Conservation (phyloP, 495 filamentous ascomycete species). For the Neurospora tetrasperma region DNA sequence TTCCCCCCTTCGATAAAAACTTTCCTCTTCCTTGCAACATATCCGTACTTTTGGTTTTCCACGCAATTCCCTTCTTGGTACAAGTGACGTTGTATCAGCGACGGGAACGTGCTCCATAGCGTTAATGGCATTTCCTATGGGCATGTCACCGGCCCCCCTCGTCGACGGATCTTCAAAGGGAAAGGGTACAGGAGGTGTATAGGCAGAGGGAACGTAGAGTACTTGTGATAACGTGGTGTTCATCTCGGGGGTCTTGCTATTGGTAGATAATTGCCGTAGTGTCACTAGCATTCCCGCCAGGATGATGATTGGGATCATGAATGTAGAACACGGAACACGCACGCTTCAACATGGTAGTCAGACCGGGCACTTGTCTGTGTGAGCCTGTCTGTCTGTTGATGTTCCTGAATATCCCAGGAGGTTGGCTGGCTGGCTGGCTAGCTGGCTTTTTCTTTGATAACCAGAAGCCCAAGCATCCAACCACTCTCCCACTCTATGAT, state of each 20-base stretch:
- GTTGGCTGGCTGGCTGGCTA: neutral
- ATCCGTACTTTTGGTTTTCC: neutral
- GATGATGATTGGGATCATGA: neutral
- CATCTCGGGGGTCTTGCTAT: neutral
- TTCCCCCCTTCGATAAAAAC: too few species aligned
- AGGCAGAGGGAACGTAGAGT: neutral
- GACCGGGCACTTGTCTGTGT: neutral
- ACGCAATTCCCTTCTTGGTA: neutral
- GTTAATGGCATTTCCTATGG: too few species aligned
- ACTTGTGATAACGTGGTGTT: neutral
- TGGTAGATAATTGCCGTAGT: neutral
- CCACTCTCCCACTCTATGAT: neutral
- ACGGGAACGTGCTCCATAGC: neutral
- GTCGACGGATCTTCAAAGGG: neutral
- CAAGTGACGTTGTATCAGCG: neutral
- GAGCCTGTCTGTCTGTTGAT: neutral
- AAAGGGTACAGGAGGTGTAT: neutral
- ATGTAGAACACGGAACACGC: neutral
- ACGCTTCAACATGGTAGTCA: neutral
- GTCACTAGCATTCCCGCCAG: neutral
- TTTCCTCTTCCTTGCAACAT: too few species aligned
- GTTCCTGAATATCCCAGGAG: neutral
- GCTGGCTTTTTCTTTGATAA: neutral
- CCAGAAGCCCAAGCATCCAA: neutral
- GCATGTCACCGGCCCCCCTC: too few species aligned